These are phyloP conservation scores for Saccharum hybrid DNA, from an alignment of 202 grass and related monocot species.

Conservation along the genomic window DNA sequence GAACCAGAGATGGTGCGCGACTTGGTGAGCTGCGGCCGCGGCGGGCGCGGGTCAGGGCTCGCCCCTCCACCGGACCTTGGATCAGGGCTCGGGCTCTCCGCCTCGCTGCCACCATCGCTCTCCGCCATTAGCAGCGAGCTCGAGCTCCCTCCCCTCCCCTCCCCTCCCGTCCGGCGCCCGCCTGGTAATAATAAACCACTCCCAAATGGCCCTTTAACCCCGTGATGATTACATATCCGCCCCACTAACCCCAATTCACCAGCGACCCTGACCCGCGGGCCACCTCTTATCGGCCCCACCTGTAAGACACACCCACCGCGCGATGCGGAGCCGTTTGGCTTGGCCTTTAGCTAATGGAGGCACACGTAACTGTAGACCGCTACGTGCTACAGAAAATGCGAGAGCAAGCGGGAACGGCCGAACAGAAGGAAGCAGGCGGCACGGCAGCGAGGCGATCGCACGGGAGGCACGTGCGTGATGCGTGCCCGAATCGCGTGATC, in stretches of 20 bases:
- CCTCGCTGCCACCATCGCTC: constrained; percentile 49
- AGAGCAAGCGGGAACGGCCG: constrained; percentile 24
- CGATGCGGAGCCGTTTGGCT: background rate
- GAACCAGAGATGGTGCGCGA: constrained; percentile 66
- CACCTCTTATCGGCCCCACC: background rate
- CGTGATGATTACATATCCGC: constrained; percentile 29
- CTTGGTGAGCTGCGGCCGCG: constrained; percentile 71
- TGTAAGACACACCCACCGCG: background rate
- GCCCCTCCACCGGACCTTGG: constrained; percentile 14
- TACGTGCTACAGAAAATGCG: background rate
- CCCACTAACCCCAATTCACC: constrained; percentile 3
- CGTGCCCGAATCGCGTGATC: constrained; percentile 41
- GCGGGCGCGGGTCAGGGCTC: constrained; percentile 39
- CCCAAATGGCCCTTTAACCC: constrained; percentile 44
- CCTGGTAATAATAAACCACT: constrained; percentile 35
- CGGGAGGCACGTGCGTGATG: constrained; percentile 50
- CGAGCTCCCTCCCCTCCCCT: constrained; percentile 35
- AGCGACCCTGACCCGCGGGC: constrained; percentile 26
- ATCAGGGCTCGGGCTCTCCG: constrained; percentile 33
- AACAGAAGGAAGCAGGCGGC: background rate
- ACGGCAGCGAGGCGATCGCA: constrained; percentile 15
- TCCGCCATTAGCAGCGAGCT: constrained; percentile 59
- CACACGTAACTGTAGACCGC: constrained; percentile 13
- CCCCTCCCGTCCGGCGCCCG: constrained; percentile 9
- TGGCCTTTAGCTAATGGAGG: constrained; percentile 21